Evolutionary conservation across 352 stramenopile genomes (phyloP).

Genomic region (Phytophthora litchii): DNA sequence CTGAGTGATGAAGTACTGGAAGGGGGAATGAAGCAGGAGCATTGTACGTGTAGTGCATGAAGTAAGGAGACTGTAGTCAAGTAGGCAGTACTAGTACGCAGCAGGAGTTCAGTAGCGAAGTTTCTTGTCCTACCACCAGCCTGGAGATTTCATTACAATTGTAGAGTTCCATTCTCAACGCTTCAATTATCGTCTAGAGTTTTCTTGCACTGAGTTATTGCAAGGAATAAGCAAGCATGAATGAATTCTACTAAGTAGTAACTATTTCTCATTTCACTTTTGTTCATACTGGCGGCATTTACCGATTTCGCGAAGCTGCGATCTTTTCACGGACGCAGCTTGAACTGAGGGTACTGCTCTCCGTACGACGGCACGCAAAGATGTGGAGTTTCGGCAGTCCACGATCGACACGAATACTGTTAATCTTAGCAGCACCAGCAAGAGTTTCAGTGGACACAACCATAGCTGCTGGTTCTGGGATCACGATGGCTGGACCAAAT

Average conservation of each 20-base stretch:
- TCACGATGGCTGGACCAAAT: constrained; percentile 84
- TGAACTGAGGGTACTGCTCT: constrained; percentile 85
- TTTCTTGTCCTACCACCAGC: constrained; percentile 10
- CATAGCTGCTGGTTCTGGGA: constrained; percentile 71
- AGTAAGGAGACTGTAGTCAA: constrained; percentile 7
- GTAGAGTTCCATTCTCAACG: background rate
- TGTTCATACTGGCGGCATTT: background rate
- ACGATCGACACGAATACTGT: constrained; percentile 67
- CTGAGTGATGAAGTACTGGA: constrained; percentile 5
- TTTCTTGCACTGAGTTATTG: no score
- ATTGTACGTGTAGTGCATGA: constrained; percentile 26
- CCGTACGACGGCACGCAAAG: constrained; percentile 81
- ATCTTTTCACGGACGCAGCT: constrained; percentile 81
- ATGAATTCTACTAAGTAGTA: no score
- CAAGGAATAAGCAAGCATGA: no score
- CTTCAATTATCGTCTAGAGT: no score
- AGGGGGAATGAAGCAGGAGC: constrained; percentile 10
- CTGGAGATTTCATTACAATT: constrained; percentile 1
- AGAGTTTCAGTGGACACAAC: constrained; percentile 89
- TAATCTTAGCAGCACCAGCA: constrained; percentile 81
- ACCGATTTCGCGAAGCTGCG: constrained; percentile 30
- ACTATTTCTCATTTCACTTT: no score
- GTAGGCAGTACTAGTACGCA: constrained; percentile 25
- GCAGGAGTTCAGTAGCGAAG: constrained; percentile 13
- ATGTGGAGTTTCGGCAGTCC: constrained; percentile 67